phyloP scores from a whole-genome alignment of 768 basidiomycete species.

The Termitomyces sp. region DNA sequence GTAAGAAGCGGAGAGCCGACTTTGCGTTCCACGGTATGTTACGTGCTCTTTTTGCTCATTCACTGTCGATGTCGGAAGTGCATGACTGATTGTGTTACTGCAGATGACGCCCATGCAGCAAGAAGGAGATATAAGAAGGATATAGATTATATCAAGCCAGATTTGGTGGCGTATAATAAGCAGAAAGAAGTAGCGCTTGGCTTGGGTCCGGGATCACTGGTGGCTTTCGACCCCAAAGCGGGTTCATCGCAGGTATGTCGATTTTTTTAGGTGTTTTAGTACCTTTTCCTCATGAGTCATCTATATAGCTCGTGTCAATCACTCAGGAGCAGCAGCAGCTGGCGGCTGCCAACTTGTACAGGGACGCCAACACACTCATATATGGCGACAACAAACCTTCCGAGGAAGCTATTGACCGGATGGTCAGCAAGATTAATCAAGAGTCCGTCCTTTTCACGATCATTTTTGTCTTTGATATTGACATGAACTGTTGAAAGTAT shows the following conservation, averaged over 20 bases:
- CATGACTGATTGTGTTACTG: not conserved
- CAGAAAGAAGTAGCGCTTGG: constrained; percentile 88
- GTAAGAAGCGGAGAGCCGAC: constrained; percentile 82
- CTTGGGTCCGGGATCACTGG: constrained; percentile 65
- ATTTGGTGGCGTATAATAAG: constrained; percentile 80
- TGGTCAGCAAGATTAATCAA: constrained; percentile 86
- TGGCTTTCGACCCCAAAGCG: constrained; percentile 51
- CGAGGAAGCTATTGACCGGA: constrained; percentile 93
- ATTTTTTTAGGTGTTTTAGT: not conserved
- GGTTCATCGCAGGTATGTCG: constrained; percentile 37
- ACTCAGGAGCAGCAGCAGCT: constrained; percentile 66
- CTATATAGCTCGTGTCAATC: constrained; percentile 44
- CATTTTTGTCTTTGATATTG: not conserved
- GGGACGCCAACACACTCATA: constrained; percentile 88
- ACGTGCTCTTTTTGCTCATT: constrained; percentile 1
- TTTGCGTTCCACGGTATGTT: constrained; percentile 87
- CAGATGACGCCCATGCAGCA: constrained; percentile 90
- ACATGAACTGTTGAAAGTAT: constrained; percentile 44
- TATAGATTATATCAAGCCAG: constrained; percentile 82
- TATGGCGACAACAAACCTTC: constrained; percentile 95
- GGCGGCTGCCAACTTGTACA: constrained; percentile 80
- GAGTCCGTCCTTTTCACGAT: constrained; percentile 59
- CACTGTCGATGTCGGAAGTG: not conserved
- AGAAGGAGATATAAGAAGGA: constrained; percentile 91
- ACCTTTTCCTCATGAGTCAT: constrained; percentile 7